phyloP scores from a whole-genome alignment of 768 basidiomycete species.

The Filobasidium floriforme region DNA sequence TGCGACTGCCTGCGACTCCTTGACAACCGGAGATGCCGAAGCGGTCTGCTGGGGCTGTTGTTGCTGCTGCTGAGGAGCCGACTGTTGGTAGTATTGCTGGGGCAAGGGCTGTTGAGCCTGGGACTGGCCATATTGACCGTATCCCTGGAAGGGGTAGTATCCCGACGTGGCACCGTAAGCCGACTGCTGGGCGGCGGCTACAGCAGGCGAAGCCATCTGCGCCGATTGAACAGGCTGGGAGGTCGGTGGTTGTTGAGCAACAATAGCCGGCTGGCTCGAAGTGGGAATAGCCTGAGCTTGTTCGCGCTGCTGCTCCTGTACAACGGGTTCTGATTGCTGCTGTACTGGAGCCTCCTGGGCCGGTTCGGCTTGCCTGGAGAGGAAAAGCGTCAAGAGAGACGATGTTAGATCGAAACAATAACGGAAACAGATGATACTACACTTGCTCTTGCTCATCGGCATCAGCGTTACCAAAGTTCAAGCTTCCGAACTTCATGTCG shows the following conservation, averaged over 20 bases:
- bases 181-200: conserved; percentile 21
- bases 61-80: conserved; percentile 9
- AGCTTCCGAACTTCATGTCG: conserved; percentile 46
- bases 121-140: conserved; percentile 15
- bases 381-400: conserved; percentile 12
- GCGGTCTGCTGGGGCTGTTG: conserved; percentile 20
- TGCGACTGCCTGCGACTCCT: conserved; percentile 18
- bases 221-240: conserved; percentile 9
- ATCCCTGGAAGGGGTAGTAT: conserved; percentile 17
- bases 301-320: neutral
- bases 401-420: conserved; percentile 15
- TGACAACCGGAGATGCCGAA: conserved; percentile 5
- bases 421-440: neutral
- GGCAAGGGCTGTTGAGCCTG: conserved; percentile 19
- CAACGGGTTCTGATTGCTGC: conserved; percentile 20
- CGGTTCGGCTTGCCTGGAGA: conserved; percentile 16
- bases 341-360: conserved; percentile 11
- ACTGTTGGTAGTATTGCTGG: conserved; percentile 21
- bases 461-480: conserved; percentile 42
- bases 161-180: conserved; percentile 35
- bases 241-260: conserved; percentile 15
- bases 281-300: conserved; percentile 4
- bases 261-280: conserved; percentile 5
- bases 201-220: conserved; percentile 18
- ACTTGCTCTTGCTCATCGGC: conserved; percentile 25